These are phyloP conservation scores for Periconia sp. DNA, from an alignment of 2,329 filamentous ascomycete species.

Conservation along the genomic window DNA sequence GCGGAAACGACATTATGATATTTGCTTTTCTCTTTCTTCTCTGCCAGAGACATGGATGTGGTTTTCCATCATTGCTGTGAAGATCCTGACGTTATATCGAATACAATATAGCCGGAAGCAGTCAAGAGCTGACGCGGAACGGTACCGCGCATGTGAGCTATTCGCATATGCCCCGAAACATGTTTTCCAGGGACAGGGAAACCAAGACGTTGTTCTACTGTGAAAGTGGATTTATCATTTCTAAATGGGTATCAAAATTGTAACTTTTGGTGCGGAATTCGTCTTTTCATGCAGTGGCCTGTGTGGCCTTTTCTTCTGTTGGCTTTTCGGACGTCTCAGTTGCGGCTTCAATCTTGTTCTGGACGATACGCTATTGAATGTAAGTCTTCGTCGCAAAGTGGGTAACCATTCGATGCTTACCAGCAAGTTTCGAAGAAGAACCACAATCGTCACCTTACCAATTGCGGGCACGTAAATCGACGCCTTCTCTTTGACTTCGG, in stretches of 20 bases:
- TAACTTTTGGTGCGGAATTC: not conserved
- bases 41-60: too few species aligned
- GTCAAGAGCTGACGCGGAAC: too few species aligned
- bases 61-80: too few species aligned
- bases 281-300: not conserved
- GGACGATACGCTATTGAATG: constrained; percentile 44
- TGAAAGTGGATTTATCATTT: constrained; percentile 11
- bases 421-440: constrained; percentile 84
- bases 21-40: too few species aligned
- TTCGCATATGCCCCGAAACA: not conserved
- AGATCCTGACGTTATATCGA: too few species aligned
- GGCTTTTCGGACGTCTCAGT: constrained; percentile 24
- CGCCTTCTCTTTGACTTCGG: constrained; percentile 89
- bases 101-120: too few species aligned
- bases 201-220: not conserved
- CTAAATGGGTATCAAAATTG: constrained; percentile 30
- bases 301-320: constrained; percentile 19
- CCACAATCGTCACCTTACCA: constrained; percentile 95
- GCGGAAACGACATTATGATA: too few species aligned
- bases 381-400: constrained; percentile 13
- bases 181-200: not conserved
- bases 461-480: constrained; percentile 97
- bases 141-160: too few species aligned
- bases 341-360: constrained; percentile 43
- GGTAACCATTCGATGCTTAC: constrained; percentile 54